Conservation (phyloP, 257 asterid genomes). For the Marsdenia floribunda region DNA sequence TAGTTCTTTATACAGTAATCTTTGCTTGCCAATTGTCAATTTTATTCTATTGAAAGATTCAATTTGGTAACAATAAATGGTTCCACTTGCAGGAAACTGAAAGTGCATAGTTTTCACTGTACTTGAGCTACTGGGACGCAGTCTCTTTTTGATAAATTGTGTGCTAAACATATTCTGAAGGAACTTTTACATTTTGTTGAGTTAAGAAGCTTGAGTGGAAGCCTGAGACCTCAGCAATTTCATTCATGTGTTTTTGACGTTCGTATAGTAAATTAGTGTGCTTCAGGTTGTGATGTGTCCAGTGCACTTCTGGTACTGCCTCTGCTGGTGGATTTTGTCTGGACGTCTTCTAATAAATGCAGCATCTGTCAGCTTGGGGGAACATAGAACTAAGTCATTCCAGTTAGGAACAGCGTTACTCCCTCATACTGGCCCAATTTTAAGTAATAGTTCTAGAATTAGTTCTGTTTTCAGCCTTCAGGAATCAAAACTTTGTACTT, state of each 20-base stretch:
- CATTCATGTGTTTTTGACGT: conserved; percentile 31
- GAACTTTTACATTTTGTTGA: not conserved
- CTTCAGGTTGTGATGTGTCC: conserved; percentile 58
- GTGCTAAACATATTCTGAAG: conserved; percentile 2
- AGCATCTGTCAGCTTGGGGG: conserved; percentile 33
- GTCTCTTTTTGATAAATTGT: not conserved
- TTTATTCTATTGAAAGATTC: not conserved
- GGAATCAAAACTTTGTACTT: conserved; percentile 21
- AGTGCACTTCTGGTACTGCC: conserved; percentile 29
- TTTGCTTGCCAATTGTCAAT: not conserved
- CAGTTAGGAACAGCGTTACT: conserved; percentile 26
- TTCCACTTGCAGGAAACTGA: conserved; percentile 11
- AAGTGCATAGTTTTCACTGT: not conserved
- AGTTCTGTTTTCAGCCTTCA: conserved; percentile 14
- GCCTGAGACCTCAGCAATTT: not conserved
- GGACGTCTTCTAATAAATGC: conserved; percentile 43
- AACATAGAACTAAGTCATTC: conserved; percentile 25
- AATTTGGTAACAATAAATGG: not conserved
- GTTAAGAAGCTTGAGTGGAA: not conserved
- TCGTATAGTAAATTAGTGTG: conserved; percentile 18
- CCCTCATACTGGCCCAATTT: conserved; percentile 22
- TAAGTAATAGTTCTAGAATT: conserved; percentile 26
- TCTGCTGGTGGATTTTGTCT: conserved; percentile 59
- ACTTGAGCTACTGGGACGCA: conserved; percentile 1
- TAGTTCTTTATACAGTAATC: not conserved